Evolutionary conservation across 495 filamentous ascomycete genomes (phyloP), one percentile per base, ranked within the genome.

Genomic region (Bacidia rubella): DNA sequence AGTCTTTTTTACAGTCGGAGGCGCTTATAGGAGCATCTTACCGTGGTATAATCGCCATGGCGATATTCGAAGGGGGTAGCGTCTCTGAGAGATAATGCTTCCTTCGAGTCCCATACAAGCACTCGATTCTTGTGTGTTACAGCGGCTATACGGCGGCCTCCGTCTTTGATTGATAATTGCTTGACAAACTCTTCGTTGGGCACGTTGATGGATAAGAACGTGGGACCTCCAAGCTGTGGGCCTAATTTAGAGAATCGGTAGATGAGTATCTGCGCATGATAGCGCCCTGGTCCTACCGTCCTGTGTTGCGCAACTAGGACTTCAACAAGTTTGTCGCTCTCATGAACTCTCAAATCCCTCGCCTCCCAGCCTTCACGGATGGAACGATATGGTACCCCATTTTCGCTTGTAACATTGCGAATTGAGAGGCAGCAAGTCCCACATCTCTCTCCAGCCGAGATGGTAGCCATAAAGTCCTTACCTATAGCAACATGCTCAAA

Each of bases 121-220:
- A 59, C 11, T 5, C 15, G 25, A 11, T 59, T 53, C 5, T 22
- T 21, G 2, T 44, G 46, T 12, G 57, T 59, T 11, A 59, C 22
- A n/a, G 54, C 56, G 3, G 52, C 39, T 15, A 60, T 32, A 3
- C 32, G 32, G 5, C 26, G 19, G 19, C 24, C 47, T 0, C 38
- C 38, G 17, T n/a, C 11, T 20, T 47, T 32, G 11, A 57, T 51
- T 4, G 22, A 46, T 2, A 60, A 17, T 1, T 24, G 26, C 44
- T 54, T 60, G 1, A 51, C 54, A 7, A 9, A 44, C 12, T 56
- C 53, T 11, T 24, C 21, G 12, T 11, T 22, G n/a, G 53, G 23
- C 2, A 59, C 3, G 3, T 32, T 21, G 10, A 52, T 39, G 0
- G 23, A 25, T 2, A 3, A 10, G 2, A 9, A 1, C 0, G 52